These are phyloP conservation scores for Wickerhamomyces rabaulensis DNA, from an alignment of 805 yeast species.

Conservation along the genomic window DNA sequence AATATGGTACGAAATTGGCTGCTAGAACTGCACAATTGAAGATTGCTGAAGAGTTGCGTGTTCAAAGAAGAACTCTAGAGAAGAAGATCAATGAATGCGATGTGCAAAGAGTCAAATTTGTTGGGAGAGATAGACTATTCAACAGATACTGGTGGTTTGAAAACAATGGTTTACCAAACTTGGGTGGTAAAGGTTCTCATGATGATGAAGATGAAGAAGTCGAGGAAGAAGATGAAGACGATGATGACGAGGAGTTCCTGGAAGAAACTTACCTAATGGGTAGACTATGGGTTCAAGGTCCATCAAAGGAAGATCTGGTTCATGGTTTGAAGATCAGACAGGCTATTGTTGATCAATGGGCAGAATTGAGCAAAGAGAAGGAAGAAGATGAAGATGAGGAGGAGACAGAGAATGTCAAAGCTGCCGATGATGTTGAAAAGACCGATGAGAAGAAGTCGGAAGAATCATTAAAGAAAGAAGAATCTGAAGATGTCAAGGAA, in stretches of 20 bases:
- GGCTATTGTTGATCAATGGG: conserved; percentile 27
- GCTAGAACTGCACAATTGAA: conserved; percentile 35
- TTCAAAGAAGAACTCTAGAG: conserved; percentile 50
- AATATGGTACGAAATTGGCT: conserved; percentile 39
- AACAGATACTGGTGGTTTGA: conserved; percentile 97
- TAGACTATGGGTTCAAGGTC: conserved; percentile 89
- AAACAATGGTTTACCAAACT: conserved; percentile 67
- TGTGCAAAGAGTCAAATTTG: conserved; percentile 64
- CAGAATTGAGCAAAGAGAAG: conserved; percentile 3
- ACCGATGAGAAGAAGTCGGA: background rate
- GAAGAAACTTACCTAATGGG: conserved; percentile 74
- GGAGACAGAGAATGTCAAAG: conserved; percentile 15
- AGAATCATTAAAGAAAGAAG: background rate
- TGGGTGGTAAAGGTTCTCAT: conserved; percentile 27
- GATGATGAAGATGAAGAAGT: conserved; percentile 28
- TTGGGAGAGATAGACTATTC: conserved; percentile 80
- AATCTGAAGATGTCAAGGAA: conserved; percentile 5
- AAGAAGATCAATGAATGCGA: conserved; percentile 62
- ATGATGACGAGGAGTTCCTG: conserved; percentile 40
- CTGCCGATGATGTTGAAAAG: background rate
- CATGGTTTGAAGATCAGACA: conserved; percentile 27
- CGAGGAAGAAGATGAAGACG: conserved; percentile 39
- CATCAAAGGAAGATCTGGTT: conserved; percentile 43
- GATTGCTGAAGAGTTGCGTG: conserved; percentile 40
- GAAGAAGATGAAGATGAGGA: conserved; percentile 14